Percentiles rank a stretch among this genome's conserved stretches.
phyloP scores from a whole-genome alignment of 148 eudicot genomes.

The Amaranthus cruentus region DNA sequence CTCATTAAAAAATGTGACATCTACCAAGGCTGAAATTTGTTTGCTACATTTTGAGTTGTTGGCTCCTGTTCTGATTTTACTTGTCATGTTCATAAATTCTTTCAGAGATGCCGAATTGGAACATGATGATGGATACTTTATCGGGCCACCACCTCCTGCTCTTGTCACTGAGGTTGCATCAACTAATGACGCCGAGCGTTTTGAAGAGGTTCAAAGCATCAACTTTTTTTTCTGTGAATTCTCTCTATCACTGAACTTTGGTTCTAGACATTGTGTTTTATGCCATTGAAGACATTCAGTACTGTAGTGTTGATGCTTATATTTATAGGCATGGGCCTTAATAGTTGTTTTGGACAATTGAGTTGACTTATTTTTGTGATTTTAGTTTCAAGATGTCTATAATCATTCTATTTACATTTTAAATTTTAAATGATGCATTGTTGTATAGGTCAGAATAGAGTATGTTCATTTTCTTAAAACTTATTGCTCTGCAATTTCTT shows the following conservation, averaged over 20 bases:
- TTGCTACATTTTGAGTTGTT: background rate
- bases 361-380: background rate
- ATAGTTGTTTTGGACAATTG: background rate
- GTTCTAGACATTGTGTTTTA: background rate
- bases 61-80: background rate
- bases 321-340: no score
- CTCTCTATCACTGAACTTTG: background rate
- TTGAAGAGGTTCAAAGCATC: slow-evolving; percentile 68
- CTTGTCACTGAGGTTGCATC: slow-evolving; percentile 80
- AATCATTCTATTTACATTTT: background rate
- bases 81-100: slow-evolving; percentile 6
- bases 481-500: slow-evolving; percentile 12
- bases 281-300: background rate
- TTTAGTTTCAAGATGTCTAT: background rate
- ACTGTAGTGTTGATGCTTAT: background rate
- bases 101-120: slow-evolving; percentile 73
- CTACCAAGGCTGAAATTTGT: background rate
- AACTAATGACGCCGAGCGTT: slow-evolving; percentile 92
- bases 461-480: background rate
- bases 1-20: background rate
- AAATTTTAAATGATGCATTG: background rate
- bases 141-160: slow-evolving; percentile 98
- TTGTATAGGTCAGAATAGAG: background rate
- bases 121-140: slow-evolving; percentile 51
- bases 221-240: background rate